phyloP scores from a whole-genome alignment of 78 protist species.

The Dictyostelium firmibasis region DNA sequence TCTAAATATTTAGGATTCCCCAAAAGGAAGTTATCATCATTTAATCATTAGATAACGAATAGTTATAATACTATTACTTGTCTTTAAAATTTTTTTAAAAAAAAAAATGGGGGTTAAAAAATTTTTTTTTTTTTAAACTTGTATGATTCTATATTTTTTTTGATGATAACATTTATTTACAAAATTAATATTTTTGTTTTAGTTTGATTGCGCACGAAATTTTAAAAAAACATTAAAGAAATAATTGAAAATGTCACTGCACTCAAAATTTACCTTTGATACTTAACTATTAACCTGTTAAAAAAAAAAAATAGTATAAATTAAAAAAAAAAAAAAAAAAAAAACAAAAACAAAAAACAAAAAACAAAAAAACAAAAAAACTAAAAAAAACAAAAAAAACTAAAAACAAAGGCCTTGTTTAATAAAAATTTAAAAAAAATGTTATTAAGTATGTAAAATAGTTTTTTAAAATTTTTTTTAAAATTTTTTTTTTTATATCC shows the following conservation, averaged over 20 bases:
- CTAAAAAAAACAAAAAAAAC: too few relatives aligned
- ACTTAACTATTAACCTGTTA: too few relatives aligned
- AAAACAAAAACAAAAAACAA: too few relatives aligned
- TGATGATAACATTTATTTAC: background rate
- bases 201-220: background rate
- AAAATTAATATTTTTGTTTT: background rate
- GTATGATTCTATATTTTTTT: background rate
- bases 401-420: too few relatives aligned
- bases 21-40: background rate
- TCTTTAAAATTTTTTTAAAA: background rate
- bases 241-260: background rate
- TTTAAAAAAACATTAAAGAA: background rate
- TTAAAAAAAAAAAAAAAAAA: too few relatives aligned
- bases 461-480: too few relatives aligned
- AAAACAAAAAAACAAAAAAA: too few relatives aligned
- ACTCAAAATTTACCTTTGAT: too few relatives aligned
- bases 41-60: background rate
- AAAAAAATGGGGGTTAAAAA: background rate
- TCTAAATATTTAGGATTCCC: background rate
- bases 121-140: too few relatives aligned
- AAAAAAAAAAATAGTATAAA: too few relatives aligned
- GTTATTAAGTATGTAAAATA: background rate
- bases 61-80: background rate
- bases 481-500: too few relatives aligned
- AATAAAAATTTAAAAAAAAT: too few relatives aligned